Base-by-base conservation (phyloP, 208 protist species). In the Acanthamoeba castellanii region DNA sequence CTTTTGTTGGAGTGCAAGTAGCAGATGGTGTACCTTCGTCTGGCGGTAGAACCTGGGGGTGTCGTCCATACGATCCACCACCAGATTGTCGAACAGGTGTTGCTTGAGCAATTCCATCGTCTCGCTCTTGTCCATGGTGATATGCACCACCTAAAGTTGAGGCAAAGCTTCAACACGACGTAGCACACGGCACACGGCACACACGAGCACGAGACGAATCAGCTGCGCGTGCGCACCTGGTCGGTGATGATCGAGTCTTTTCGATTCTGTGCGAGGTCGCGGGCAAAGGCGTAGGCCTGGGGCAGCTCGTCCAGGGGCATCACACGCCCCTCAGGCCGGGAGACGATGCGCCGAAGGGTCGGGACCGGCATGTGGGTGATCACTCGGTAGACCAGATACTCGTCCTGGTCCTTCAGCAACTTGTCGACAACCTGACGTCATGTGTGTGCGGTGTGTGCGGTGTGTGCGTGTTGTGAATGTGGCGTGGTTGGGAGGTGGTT, bases 241-340 rank as follows among this genome's bases (percentile, higher is more conserved):
- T 94, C 91, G 32, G 91, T 94, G 30, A 94, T 59, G 13, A 94
- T 57, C 9, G 91, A 59, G 50, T 94, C 45, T 16, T 50, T 94
- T 2, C 92, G 61, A 25, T 59, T 9, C 30, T n/a, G 25, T 5
- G 91, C 91, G 13, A 66, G 50, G 14, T 94, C 34, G 18, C 16
- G 13, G 55, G 91, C 91, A 68, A 94, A 94, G 11, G 34, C 34
- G 32, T 64, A 50, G 42, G 52, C 34, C 37, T 81, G 91, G 2
- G 66, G 66, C 42, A 94, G 61, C 34, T 94, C 72, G 42, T 61
- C 72, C 4, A 87, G 27, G 27, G 25, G 50, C 52, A 87, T 87
- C 52, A 87, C 78, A 0, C 47, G 78, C 25, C 11, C 78, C n/a
- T 87, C 78, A 3, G 78, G 47, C n/a, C 78, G 45, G 13, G 78